phyloP scores from a whole-genome alignment of 2,329 filamentous ascomycete species.

The Coleophoma cylindrospora region DNA sequence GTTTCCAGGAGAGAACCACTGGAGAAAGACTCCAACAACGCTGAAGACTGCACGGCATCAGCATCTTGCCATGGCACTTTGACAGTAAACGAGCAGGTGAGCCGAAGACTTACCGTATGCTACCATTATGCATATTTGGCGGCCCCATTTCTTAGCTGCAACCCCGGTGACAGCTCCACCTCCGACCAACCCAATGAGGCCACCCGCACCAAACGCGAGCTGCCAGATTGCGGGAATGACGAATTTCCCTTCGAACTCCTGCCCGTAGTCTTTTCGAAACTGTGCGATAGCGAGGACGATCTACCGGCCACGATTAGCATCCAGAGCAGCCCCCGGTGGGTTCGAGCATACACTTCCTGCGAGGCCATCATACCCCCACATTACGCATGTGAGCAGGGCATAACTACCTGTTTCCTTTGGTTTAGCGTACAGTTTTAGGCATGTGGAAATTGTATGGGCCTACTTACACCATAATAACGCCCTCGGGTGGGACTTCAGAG shows the following conservation, averaged over 20 bases:
- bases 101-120: conserved; percentile 9
- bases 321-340: neutral
- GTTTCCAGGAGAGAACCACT: conserved; percentile 22
- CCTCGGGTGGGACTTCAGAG: no score
- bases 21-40: conserved; percentile 13
- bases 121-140: conserved; percentile 13
- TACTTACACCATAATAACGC: no score
- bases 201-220: conserved; percentile 9
- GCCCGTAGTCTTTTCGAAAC: conserved; percentile 15
- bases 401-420: conserved; percentile 7
- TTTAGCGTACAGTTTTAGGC: no score
- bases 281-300: conserved; percentile 15
- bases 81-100: neutral
- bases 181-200: conserved; percentile 11
- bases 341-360: conserved; percentile 11
- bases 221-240: conserved; percentile 16
- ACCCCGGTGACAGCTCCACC: conserved; percentile 12
- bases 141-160: conserved; percentile 11
- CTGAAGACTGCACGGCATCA: conserved; percentile 7
- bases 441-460: no score
- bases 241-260: conserved; percentile 8
- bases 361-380: conserved; percentile 19
- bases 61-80: neutral
- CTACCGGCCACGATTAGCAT: neutral
- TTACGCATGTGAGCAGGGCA: conserved; percentile 15